These are phyloP conservation scores for Pseudopithomyces chartarum DNA, from an alignment of 2,329 filamentous ascomycete genomes.

Conservation along the genomic window DNA sequence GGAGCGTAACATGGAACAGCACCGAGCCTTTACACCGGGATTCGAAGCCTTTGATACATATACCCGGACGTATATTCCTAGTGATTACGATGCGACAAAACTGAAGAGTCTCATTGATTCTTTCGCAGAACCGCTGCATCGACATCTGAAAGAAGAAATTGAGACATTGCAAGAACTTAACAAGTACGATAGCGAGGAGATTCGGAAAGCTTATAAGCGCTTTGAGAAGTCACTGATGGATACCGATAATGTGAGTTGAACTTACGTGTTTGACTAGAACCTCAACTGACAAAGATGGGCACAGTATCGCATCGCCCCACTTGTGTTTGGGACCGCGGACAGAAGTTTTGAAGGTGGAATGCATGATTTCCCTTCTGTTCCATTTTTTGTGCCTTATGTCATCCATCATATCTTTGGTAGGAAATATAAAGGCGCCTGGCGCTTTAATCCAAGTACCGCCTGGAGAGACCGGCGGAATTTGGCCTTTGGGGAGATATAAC, in stretches of 20 bases:
- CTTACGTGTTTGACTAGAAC: not conserved
- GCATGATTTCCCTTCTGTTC: constrained; percentile 41
- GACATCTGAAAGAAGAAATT: constrained; percentile 28
- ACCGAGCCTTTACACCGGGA: constrained; percentile 60
- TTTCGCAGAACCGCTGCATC: constrained; percentile 20
- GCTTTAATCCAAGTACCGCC: constrained; percentile 43
- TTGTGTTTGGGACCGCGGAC: constrained; percentile 44
- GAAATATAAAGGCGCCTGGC: constrained; percentile 39
- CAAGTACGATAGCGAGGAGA: constrained; percentile 18
- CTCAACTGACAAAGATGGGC: not conserved
- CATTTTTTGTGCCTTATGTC: constrained; percentile 42
- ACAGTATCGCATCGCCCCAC: constrained; percentile 37
- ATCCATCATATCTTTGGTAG: constrained; percentile 40
- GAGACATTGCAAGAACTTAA: constrained; percentile 21
- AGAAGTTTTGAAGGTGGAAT: constrained; percentile 39
- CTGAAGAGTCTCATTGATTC: constrained; percentile 19
- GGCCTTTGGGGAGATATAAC: constrained; percentile 14
- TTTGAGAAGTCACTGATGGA: constrained; percentile 36
- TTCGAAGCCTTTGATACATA: constrained; percentile 47
- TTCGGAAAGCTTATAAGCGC: constrained; percentile 27
- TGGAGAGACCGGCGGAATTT: constrained; percentile 36
- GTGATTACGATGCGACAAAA: constrained; percentile 17
- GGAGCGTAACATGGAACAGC: constrained; percentile 60
- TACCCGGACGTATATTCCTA: constrained; percentile 7
- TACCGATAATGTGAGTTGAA: constrained; percentile 32